A percentile compares a stretch with the other conserved stretches of the same genome.
These are phyloP conservation scores for Leccinum pachyderme DNA, from an alignment of 1,284 basidiomycete species.

Conservation along the genomic window DNA sequence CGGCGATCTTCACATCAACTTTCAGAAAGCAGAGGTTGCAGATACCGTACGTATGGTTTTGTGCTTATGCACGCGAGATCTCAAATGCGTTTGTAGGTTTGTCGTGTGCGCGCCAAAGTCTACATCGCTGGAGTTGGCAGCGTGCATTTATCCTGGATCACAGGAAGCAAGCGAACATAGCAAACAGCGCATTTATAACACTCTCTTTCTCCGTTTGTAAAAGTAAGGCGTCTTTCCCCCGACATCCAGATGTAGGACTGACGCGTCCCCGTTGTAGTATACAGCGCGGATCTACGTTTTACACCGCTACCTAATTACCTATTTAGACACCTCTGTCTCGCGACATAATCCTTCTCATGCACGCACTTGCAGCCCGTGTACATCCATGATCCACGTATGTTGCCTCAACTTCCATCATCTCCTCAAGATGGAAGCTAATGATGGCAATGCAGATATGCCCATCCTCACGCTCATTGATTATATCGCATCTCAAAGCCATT, in stretches of 20 bases:
- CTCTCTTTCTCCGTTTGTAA: constrained; percentile 22
- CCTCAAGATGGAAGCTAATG: constrained; percentile 6
- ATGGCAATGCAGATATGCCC: constrained; percentile 25
- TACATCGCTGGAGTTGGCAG: constrained; percentile 71
- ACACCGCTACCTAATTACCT: constrained; percentile 24
- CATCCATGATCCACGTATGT: constrained; percentile 28
- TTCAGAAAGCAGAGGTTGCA: constrained; percentile 69
- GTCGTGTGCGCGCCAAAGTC: constrained; percentile 70
- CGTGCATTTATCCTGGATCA: constrained; percentile 70
- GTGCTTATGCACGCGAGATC: neutral
- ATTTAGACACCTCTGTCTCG: constrained; percentile 20
- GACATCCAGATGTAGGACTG: neutral
- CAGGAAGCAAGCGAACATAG: constrained; percentile 53
- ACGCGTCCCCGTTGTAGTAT: constrained; percentile 22
- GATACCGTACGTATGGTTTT: constrained; percentile 55
- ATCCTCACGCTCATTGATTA: constrained; percentile 27
- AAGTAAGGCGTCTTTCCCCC: constrained; percentile 14
- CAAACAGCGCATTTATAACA: neutral
- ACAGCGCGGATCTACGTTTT: constrained; percentile 28
- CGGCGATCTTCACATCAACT: constrained; percentile 70
- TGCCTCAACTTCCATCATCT: neutral
- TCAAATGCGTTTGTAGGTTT: constrained; percentile 48
- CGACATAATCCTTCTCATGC: constrained; percentile 27
- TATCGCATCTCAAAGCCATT: constrained; percentile 20
- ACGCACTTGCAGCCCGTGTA: constrained; percentile 30